Conservation (phyloP, 306 rosid species). For the Aeschynomene evenia region DNA sequence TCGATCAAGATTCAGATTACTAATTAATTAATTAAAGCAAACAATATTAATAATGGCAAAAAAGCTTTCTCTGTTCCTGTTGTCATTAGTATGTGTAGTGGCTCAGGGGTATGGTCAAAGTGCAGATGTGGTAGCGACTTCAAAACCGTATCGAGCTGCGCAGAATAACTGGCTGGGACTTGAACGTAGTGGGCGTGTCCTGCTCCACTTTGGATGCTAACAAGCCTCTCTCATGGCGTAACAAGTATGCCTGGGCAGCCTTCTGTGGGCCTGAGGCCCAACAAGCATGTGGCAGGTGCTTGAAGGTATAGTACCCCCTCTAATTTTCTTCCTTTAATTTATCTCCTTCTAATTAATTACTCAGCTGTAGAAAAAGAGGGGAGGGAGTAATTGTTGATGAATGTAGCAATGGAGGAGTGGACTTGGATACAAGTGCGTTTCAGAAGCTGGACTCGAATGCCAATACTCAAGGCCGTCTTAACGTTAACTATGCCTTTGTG, state of each 20-base stretch:
- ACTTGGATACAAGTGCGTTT: slow-evolving; percentile 46
- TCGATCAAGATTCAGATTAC: background rate
- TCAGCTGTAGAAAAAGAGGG: too few relatives aligned
- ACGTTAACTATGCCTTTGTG: slow-evolving; percentile 49
- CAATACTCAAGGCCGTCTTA: slow-evolving; percentile 42
- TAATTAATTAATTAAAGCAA: too few relatives aligned
- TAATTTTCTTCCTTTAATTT: too few relatives aligned
- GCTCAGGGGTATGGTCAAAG: slow-evolving; percentile 46
- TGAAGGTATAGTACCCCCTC: slow-evolving; percentile 40
- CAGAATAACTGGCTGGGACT: slow-evolving; percentile 61
- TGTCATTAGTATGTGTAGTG: slow-evolving; percentile 13
- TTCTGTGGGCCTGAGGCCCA: slow-evolving; percentile 61
- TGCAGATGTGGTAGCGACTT: slow-evolving; percentile 63
- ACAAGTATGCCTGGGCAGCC: slow-evolving; percentile 74
- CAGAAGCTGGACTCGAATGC: slow-evolving; percentile 39
- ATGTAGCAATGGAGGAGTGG: slow-evolving; percentile 56
- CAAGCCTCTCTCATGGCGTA: slow-evolving; percentile 60
- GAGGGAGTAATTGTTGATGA: slow-evolving; percentile 54
- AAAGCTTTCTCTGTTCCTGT: background rate
- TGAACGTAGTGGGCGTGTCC: slow-evolving; percentile 45
- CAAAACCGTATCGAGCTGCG: slow-evolving; percentile 53
- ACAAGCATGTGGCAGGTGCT: slow-evolving; percentile 63
- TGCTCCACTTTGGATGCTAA: slow-evolving; percentile 76
- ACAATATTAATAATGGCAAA: slow-evolving; percentile 36
- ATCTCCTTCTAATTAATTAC: too few relatives aligned